Evolutionary conservation across 768 basidiomycete genomes (phyloP), one percentile per base, ranked within the genome.

Genomic region (Galerina sulciceps): DNA sequence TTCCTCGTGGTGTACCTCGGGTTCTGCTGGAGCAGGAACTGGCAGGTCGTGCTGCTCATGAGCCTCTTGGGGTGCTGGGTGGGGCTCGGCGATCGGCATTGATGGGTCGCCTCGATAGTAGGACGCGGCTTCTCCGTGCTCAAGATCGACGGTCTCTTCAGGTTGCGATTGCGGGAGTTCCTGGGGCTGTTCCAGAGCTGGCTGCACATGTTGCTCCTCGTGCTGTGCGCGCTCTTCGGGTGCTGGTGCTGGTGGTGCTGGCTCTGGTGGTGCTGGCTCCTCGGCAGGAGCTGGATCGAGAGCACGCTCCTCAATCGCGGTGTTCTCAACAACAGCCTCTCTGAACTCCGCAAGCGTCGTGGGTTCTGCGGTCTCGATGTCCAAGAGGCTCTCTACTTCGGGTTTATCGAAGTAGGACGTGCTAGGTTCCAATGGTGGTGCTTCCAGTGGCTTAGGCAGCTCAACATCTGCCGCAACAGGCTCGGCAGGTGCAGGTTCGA

Each of bases 381-480:
- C 64, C 23, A 58, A 53, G 34, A 68, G 58, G 51, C 67, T 70
- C 53, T 67, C 67, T 4, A 63, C 68, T 22, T 70, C 58, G 11
- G 71, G 69, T 20, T 67, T 67, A 60, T 67, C 67, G 50, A 74
- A 73, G 65, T 71, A 73, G 6, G 69, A 67, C 8, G 57, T 59
- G 15, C 46, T 59, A n/a, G 65, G 66, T 40, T 71, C 69, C 18
- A 60, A 31, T 15, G 55, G 15, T 2, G 50, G 35, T 1, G 26
- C 26, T 8, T 31, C 26, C 26, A 31, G 5, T 2, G 26, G 26
- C 8, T 31, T 31, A 8, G 26, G 26, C 26, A 10, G 47, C 47
- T 35, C 44, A 8, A 18, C n/a, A 15, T 45, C 34, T 20, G 54
- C 36, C 26, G 55, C 13, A 17, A 43, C 51, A 4, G 58, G 53